A percentile compares a stretch with the other conserved stretches of the same genome.
Conservation (phyloP, 768 basidiomycete species). For the Mycena capillaripes region DNA sequence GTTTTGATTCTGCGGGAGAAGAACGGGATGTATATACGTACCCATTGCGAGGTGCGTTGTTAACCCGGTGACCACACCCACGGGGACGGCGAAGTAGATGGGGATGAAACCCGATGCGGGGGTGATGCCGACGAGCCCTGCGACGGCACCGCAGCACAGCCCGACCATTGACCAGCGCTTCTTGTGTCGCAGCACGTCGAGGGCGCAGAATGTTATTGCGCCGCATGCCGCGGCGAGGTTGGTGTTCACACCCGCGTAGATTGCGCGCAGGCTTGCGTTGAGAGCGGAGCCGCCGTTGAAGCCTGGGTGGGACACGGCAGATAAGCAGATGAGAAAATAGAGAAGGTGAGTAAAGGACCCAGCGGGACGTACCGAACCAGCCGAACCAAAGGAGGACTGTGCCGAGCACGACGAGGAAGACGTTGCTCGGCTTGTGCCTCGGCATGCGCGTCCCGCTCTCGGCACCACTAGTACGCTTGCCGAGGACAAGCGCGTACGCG, state of each 20-base stretch:
- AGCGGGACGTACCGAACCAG: conserved; percentile 22
- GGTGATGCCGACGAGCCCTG: conserved; percentile 25
- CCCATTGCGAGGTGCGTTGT: conserved; percentile 22
- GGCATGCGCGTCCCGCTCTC: conserved; percentile 10
- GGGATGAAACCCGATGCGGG: conserved; percentile 19
- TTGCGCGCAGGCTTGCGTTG: conserved; percentile 17
- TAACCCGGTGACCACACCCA: conserved; percentile 10
- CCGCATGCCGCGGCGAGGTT: conserved; percentile 20
- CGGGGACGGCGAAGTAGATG: conserved; percentile 24
- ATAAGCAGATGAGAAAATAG: not conserved
- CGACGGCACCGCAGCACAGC: conserved; percentile 23
- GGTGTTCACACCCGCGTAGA: conserved; percentile 22
- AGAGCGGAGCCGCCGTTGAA: conserved; percentile 28
- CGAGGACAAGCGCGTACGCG: conserved; percentile 20
- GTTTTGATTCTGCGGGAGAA: not conserved
- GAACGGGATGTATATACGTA: not conserved
- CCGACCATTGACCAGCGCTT: conserved; percentile 27
- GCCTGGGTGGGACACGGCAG: not conserved
- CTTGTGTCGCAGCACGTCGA: conserved; percentile 16
- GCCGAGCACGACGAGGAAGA: conserved; percentile 19
- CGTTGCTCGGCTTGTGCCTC: conserved; percentile 21
- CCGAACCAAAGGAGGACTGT: conserved; percentile 23
- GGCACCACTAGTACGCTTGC: not conserved
- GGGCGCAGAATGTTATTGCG: conserved; percentile 18
- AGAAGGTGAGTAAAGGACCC: not conserved